Evolutionary conservation across 345 rosid genomes (phyloP), one percentile per base, ranked within the genome.

Genomic region (Eucalyptus pauciflora): DNA sequence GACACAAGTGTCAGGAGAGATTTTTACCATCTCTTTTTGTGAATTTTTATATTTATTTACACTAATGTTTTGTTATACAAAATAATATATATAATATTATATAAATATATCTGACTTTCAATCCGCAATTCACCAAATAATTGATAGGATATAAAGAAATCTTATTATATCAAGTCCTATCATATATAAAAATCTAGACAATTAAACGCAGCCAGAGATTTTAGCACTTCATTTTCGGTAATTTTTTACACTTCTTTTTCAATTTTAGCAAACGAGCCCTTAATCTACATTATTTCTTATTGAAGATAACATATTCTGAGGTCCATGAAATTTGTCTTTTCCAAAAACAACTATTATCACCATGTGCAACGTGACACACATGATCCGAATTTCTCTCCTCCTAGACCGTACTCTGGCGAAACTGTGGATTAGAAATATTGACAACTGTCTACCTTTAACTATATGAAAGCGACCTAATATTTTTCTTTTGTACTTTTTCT

Each of bases 11-110:
- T 52, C 9, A 7, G 20, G 58, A 52, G 25, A 52, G 5, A 52
- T 52, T 52, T 52, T 52, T 10, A 52, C 10, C 25, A 52, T 52
- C 0, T 52, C 25, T 0, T 0, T 52, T 52, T 52, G 0, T 52
- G 58, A 52, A 52, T 10, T 52, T 52, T 18, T 7, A 52, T 52
- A 4, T 52, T 52, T 52, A 52, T 52, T 52, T 7, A 20, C 25
- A 52, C 22, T 7, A 10, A 20, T 52, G 10, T 52, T 3, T 8
- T 7, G 58, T 52, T 52, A 52, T 52, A 52, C 25, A 4, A 52
- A 52, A 52, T 18, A 52, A 52, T 52, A 1, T 20, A 52, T 8
- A 52, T 52, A 2, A 52, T 52, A 52, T 52, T 0, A 52, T 52
- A 2, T 52, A 52, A 52, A 18, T 52, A 52, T 52, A 52, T 7